phyloP scores from a whole-genome alignment of 345 rosid species.

The Lagerstroemia speciosa region DNA sequence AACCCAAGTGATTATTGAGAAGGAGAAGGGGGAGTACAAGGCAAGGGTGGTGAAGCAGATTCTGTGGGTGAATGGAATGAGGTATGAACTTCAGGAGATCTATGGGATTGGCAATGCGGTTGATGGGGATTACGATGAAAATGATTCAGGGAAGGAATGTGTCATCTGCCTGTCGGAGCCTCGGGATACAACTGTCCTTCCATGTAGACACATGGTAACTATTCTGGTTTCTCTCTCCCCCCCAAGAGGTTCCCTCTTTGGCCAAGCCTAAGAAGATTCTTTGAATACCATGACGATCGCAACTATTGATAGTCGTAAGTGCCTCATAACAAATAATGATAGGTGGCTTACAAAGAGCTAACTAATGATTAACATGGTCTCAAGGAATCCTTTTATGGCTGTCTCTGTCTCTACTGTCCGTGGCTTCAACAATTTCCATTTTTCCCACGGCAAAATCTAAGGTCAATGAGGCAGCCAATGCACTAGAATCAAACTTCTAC shows the following conservation, averaged over 20 bases:
- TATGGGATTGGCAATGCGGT: conserved; percentile 43
- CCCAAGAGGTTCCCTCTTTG: not conserved
- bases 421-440: too few species aligned
- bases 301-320: not conserved
- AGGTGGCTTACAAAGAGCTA: too few species aligned
- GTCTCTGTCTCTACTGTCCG: too few species aligned
- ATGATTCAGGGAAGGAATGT: conserved; percentile 47
- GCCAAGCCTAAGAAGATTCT: not conserved
- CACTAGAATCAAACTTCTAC: too few species aligned
- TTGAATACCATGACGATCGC: too few species aligned
- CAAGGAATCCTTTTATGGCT: not conserved
- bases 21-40: conserved; percentile 25
- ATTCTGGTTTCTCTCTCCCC: not conserved
- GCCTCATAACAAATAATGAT: not conserved
- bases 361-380: not conserved
- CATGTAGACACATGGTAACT: conserved; percentile 56
- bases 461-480: too few species aligned
- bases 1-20: conserved; percentile 38
- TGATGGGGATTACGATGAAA: conserved; percentile 29
- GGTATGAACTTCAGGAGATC: conserved; percentile 51
- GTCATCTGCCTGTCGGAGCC: conserved; percentile 53
- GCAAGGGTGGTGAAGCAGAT: conserved; percentile 42
- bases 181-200: conserved; percentile 41
- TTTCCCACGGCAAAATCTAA: too few species aligned
- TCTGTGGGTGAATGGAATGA: conserved; percentile 32